Percentiles rank a stretch among this genome's conserved stretches.
These are phyloP conservation scores for Teratosphaeria viscida DNA, from an alignment of 2,329 filamentous ascomycete species.

Conservation along the genomic window DNA sequence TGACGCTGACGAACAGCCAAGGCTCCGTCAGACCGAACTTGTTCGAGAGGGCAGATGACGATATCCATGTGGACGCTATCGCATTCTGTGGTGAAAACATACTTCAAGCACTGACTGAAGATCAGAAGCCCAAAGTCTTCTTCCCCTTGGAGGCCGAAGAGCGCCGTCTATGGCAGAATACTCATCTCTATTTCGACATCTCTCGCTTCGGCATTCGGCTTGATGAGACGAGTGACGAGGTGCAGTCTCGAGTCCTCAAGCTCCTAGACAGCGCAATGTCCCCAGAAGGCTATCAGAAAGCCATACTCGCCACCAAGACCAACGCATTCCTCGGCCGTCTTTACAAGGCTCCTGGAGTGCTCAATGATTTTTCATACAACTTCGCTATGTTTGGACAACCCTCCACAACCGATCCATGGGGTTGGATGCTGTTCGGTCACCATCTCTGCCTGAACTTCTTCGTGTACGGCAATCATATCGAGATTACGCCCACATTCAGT, in stretches of 20 bases:
- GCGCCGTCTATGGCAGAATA: conserved; percentile 64
- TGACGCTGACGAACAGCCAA: conserved; percentile 1
- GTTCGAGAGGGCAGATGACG: conserved; percentile 49
- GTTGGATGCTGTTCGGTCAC: conserved; percentile 67
- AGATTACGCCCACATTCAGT: conserved; percentile 66
- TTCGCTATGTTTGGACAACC: conserved; percentile 55
- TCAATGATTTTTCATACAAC: conserved; percentile 70
- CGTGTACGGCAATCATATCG: conserved; percentile 53
- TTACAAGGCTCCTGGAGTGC: conserved; percentile 49
- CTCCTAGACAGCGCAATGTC: conserved; percentile 52
- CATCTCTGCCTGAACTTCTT: conserved; percentile 66
- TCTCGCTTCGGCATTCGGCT: conserved; percentile 56
- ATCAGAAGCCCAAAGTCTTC: conserved; percentile 28
- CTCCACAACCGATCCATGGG: conserved; percentile 52
- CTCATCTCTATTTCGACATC: conserved; percentile 56
- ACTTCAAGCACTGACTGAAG: conserved; percentile 44
- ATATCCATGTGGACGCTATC: conserved; percentile 40
- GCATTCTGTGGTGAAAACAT: conserved; percentile 31
- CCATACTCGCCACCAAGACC: conserved; percentile 58
- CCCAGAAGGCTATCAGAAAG: conserved; percentile 61
- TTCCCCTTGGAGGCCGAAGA: conserved; percentile 60
- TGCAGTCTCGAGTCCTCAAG: conserved; percentile 42
- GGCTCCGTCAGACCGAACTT: conserved; percentile 12
- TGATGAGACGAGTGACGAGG: conserved; percentile 45
- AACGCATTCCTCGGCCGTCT: conserved; percentile 66